Percentiles rank a stretch among this genome's conserved stretches.
Evolutionary conservation across 2,329 filamentous ascomycete genomes (phyloP).

Genomic region (Orbilia oligospora): DNA sequence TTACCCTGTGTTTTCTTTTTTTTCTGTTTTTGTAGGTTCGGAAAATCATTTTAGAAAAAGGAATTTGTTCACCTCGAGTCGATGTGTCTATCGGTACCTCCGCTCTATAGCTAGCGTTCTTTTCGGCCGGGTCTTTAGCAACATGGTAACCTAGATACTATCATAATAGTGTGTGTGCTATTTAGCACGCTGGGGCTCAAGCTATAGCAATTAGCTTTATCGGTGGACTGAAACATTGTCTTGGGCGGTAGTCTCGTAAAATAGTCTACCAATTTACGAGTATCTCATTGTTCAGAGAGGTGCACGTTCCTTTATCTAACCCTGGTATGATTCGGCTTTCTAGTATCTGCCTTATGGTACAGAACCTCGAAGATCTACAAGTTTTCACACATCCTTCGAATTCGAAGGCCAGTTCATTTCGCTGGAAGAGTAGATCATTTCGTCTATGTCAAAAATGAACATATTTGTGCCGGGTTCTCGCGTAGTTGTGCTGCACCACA

Average conservation of each 20-base stretch:
- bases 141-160: conserved; percentile 50
- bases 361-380: conserved; percentile 38
- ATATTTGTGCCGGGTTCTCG: not conserved
- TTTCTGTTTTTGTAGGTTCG: conserved; percentile 20
- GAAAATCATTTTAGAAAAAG: conserved; percentile 15
- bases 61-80: conserved; percentile 26
- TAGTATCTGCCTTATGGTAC: conserved; percentile 46
- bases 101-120: conserved; percentile 25
- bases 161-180: conserved; percentile 37
- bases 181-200: conserved; percentile 42
- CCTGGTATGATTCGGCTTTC: conserved; percentile 20
- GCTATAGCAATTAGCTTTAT: conserved; percentile 27
- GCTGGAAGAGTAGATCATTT: not conserved
- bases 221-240: conserved; percentile 54
- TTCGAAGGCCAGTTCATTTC: not conserved
- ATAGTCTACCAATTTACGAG: conserved; percentile 13
- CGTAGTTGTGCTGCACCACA: not conserved
- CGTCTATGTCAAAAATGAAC: not conserved
- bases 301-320: conserved; percentile 36
- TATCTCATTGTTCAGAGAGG: conserved; percentile 3
- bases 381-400: not conserved
- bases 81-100: conserved; percentile 39
- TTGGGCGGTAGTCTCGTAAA: conserved; percentile 40
- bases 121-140: conserved; percentile 46
- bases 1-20: conserved; percentile 16